A percentile compares a stretch with the other conserved stretches of the same genome.
Evolutionary conservation across 2,329 filamentous ascomycete genomes (phyloP).

Genomic region (Fusarium concolor): DNA sequence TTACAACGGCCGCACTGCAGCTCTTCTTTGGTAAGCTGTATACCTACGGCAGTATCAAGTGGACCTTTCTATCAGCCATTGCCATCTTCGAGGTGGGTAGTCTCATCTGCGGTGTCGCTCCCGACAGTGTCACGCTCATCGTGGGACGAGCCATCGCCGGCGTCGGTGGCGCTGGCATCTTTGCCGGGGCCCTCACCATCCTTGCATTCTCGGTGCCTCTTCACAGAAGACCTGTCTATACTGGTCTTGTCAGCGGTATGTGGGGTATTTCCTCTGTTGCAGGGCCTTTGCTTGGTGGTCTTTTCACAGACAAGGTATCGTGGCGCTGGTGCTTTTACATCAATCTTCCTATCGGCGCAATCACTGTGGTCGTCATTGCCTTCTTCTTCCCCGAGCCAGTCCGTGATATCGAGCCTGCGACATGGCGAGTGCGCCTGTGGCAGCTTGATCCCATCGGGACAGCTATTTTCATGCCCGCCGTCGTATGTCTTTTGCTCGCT

Average conservation of each 20-base stretch:
- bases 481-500: slow-evolving; percentile 62
- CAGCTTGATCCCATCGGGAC: slow-evolving; percentile 50
- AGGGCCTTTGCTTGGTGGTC: slow-evolving; percentile 51
- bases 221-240: slow-evolving; percentile 50
- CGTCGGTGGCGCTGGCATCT: slow-evolving; percentile 58
- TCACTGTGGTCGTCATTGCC: slow-evolving; percentile 50
- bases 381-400: slow-evolving; percentile 45
- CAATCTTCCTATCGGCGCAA: slow-evolving; percentile 53
- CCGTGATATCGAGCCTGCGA: slow-evolving; percentile 40
- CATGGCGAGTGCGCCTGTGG: slow-evolving; percentile 43
- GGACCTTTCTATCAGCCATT: slow-evolving; percentile 54
- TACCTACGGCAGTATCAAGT: slow-evolving; percentile 59
- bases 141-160: slow-evolving; percentile 52
- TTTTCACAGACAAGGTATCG: slow-evolving; percentile 51
- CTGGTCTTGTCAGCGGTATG: slow-evolving; percentile 55
- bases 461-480: slow-evolving; percentile 50
- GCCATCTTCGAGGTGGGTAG: slow-evolving; percentile 59
- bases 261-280: slow-evolving; percentile 59
- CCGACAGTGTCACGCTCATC: slow-evolving; percentile 50
- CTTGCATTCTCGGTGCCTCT: slow-evolving; percentile 55
- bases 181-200: slow-evolving; percentile 58
- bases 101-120: slow-evolving; percentile 54
- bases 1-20: slow-evolving; percentile 56
- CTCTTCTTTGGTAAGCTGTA: slow-evolving; percentile 57
- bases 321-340: slow-evolving; percentile 59